These are phyloP conservation scores for Malus hybrid DNA, from an alignment of 331 rosid species.

Conservation along the genomic window DNA sequence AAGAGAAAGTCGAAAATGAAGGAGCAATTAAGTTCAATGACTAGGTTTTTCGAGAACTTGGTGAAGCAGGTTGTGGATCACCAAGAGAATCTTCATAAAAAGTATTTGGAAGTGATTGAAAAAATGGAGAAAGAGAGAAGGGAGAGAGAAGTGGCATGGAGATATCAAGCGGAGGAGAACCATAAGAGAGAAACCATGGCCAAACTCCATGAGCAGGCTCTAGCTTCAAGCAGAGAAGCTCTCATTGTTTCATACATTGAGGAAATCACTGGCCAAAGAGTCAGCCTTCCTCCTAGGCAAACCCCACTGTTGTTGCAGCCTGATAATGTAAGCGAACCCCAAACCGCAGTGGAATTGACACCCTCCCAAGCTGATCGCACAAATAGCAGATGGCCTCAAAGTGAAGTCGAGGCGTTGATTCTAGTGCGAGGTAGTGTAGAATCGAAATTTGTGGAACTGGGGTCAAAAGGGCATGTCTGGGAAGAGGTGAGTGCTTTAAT, in stretches of 20 bases:
- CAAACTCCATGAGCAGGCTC: slow-evolving; percentile 14
- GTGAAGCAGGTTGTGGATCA: slow-evolving; percentile 22
- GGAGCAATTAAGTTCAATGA: slow-evolving; percentile 1
- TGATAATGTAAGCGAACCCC: not conserved
- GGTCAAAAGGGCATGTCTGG: slow-evolving; percentile 16
- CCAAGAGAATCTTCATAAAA: slow-evolving; percentile 19
- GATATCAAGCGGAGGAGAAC: slow-evolving; percentile 16
- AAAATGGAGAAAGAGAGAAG: slow-evolving; percentile 17
- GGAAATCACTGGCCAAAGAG: slow-evolving; percentile 24
- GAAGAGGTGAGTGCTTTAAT: slow-evolving; percentile 20
- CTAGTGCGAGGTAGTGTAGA: slow-evolving; percentile 9
- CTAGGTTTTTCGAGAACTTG: slow-evolving; percentile 15
- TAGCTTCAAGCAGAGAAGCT: slow-evolving; percentile 21
- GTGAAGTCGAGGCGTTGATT: slow-evolving; percentile 25
- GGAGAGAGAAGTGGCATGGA: slow-evolving; percentile 23
- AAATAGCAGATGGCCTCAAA: slow-evolving; percentile 20
- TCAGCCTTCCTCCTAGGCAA: slow-evolving; percentile 10
- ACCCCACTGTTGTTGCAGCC: slow-evolving; percentile 5
- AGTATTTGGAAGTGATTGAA: slow-evolving; percentile 12
- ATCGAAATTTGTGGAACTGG: slow-evolving; percentile 12
- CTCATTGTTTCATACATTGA: slow-evolving; percentile 24
- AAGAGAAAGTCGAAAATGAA: slow-evolving; percentile 11
- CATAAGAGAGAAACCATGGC: slow-evolving; percentile 21
- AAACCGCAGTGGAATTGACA: not conserved
- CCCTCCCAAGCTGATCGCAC: not conserved